Base-by-base conservation (phyloP, 2,329 filamentous ascomycete genomes). In the Botryosphaeria agaves region DNA sequence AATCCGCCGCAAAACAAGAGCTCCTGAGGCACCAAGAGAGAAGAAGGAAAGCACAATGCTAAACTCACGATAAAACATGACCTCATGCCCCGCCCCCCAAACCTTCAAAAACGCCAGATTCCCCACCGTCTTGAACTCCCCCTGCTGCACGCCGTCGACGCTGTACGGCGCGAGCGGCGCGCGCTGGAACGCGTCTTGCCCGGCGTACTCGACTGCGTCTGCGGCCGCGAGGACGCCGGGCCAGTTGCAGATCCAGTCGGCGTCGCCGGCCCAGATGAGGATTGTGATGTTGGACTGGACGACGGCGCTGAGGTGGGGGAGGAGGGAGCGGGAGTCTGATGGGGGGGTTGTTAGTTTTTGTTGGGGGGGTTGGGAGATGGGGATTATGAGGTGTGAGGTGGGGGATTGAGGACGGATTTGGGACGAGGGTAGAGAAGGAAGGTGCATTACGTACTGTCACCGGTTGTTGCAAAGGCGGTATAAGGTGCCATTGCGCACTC, bases 201-300 rank as follows among this genome's bases (percentile, higher is more conserved):
- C 54, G 1, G 47, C 34, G 41, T 57, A 69, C 8, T 53, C 46
- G 15, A 71, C 49, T 0, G 53, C 51, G 19, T 69, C 53, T 2
- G 62, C 58, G 2, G 57, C 58, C 7, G 46, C 52, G 5, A 62
- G 51, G 18, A 53, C 58, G n/a, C 67, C 67, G 18, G 62, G 48
- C 61, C 65, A 70, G 46, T 71, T 72, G 40, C 65, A 71, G 31
- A 69, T 66, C 49, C 57, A 70, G 39, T 72, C 67, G 29, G 66
- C 58, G 32, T 70, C 67, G 19, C 66, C 66, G 0, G 66, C 64
- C 64, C 64, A 71, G 26, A 69, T 47, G 2, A 69, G 40, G 1
- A 64, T 59, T 14, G 51, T 54, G 18, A 69, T 55, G 2, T 61
- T 62, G 5, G 55, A 56, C 36, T 59, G 48, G 12, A 67, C 56